A percentile compares a stretch with the other conserved stretches of the same genome.
Evolutionary conservation across 768 basidiomycete species (phyloP).

Genomic region (Boletus tylopilopsis): DNA sequence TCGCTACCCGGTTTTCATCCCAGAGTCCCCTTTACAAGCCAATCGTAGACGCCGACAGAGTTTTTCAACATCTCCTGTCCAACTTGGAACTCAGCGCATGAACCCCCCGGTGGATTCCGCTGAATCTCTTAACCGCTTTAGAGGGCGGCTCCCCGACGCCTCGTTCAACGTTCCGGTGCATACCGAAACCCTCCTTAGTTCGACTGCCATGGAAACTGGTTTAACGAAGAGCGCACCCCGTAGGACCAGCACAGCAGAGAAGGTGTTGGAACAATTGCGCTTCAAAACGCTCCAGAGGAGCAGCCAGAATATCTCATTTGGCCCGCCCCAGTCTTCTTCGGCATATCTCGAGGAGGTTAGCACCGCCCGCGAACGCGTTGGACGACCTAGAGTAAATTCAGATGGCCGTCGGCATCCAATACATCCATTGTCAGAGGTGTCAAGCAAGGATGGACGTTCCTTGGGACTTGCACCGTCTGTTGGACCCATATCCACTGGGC

Average conservation of each 20-base stretch:
- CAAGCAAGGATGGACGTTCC: slow-evolving; percentile 20
- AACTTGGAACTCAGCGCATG: slow-evolving; percentile 8
- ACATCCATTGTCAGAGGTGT: slow-evolving; percentile 22
- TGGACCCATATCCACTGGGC: slow-evolving; percentile 32
- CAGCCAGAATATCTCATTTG: slow-evolving; percentile 18
- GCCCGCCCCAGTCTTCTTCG: slow-evolving; percentile 15
- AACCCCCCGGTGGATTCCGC: slow-evolving; percentile 5
- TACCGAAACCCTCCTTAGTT: slow-evolving; percentile 20
- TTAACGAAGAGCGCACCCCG: slow-evolving; percentile 33
- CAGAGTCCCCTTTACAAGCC: slow-evolving; percentile 28
- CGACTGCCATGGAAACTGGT: slow-evolving; percentile 35
- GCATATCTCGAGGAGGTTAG: slow-evolving; percentile 17
- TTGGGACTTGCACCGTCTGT: slow-evolving; percentile 22
- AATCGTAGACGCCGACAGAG: slow-evolving; percentile 30
- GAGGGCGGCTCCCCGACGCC: slow-evolving; percentile 24
- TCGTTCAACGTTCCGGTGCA: slow-evolving; percentile 16
- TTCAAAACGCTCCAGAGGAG: slow-evolving; percentile 52
- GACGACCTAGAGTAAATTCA: slow-evolving; percentile 28
- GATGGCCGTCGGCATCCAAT: slow-evolving; percentile 25
- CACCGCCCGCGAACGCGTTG: slow-evolving; percentile 17
- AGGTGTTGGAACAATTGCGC: slow-evolving; percentile 61
- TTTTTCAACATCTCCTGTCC: slow-evolving; percentile 21
- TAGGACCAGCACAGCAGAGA: slow-evolving; percentile 64
- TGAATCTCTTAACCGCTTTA: slow-evolving; percentile 14
- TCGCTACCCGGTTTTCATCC: slow-evolving; percentile 81